Base-by-base conservation (phyloP, 306 rosid species). In the Psophocarpus tetragonolobus region DNA sequence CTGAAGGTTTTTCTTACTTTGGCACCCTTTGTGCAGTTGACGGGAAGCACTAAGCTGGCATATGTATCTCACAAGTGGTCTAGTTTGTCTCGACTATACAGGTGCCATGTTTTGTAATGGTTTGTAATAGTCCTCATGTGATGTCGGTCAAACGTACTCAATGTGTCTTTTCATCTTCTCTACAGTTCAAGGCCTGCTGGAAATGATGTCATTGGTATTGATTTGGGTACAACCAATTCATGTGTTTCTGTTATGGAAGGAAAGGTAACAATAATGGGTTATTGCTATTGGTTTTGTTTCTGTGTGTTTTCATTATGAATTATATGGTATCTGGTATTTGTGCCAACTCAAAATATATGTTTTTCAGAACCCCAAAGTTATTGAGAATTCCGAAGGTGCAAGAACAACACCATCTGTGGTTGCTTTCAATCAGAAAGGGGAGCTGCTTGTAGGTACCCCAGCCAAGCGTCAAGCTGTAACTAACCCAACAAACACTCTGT, bases 221-320 rank as follows among this genome's bases (percentile, higher is more conserved):
- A 94, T 83, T 82, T 94, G 90, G 98, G 98, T 56, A 94, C 98
- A 5, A 94, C 98, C 63, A 94, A 94, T 82, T 94, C 98, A 0
- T 94, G 98, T 44, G 97, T 94, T 73, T 45, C 98, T 8, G 93
- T 91, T 57, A 94, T 94, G 97, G 98, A 94, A 77, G 98, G 98
- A 64, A 94, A 92, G 91, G 97, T 71, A 70, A 64, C 27, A 0
- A 39, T 0, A 50, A 6, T 36, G 8, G 6, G 12, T 60, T 30
- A 2, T 51, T 18, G 30, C 17, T 38, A 13, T 1, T 60, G 13
- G n/a, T 38, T 42, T n/a, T 36, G 32, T 68, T 68, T 4, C 3
- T 30, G 24, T 33, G 57, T 45, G 51, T 50, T 51, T 51, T 2
- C 6, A 2, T 32, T 45, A 15, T 35, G 0, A 14, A 8, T 8